Percentiles rank a stretch among this genome's conserved stretches.
These are phyloP conservation scores for Sporothrix variecibatus DNA, from an alignment of 2,329 filamentous ascomycete species.

Conservation along the genomic window DNA sequence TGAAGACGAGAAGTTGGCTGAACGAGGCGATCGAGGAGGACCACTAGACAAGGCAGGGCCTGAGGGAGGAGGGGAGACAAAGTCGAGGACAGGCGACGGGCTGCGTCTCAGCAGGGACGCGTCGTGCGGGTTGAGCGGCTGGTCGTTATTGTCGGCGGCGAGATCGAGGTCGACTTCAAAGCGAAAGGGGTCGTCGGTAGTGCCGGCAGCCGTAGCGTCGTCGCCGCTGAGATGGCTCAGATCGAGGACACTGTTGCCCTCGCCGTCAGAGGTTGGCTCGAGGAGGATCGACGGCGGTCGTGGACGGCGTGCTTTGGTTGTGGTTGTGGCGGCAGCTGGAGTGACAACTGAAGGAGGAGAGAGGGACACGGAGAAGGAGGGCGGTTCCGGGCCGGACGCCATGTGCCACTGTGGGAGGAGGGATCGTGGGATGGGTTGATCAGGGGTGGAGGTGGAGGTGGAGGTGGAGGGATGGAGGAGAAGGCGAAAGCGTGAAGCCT, in stretches of 20 bases:
- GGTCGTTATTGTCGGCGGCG: not conserved
- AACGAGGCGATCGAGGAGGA: not conserved
- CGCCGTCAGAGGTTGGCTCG: slow-evolving; percentile 25
- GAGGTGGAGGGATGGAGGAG: not conserved
- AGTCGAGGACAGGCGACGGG: slow-evolving; percentile 24
- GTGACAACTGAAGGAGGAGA: not conserved
- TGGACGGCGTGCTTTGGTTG: not conserved
- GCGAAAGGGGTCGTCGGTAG: slow-evolving; percentile 22
- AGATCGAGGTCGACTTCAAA: slow-evolving; percentile 15
- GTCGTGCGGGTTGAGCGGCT: slow-evolving; percentile 29
- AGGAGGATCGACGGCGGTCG: slow-evolving; percentile 24
- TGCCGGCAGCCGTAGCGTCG: not conserved
- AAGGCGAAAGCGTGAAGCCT: not conserved
- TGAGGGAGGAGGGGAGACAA: not conserved
- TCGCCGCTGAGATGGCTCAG: not conserved
- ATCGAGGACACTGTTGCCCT: slow-evolving; percentile 4
- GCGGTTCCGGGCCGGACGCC: slow-evolving; percentile 23
- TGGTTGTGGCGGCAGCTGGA: not conserved
- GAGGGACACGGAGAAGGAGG: slow-evolving; percentile 20
- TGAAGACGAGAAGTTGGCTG: not conserved
- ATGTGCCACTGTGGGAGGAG: slow-evolving; percentile 23
- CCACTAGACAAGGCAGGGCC: not conserved
- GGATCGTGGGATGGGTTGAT: not conserved
- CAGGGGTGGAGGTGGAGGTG: not conserved
- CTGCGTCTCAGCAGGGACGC: slow-evolving; percentile 30